Conservation (phyloP, 2,329 filamentous ascomycete species). For the Emmonsia crescens region DNA sequence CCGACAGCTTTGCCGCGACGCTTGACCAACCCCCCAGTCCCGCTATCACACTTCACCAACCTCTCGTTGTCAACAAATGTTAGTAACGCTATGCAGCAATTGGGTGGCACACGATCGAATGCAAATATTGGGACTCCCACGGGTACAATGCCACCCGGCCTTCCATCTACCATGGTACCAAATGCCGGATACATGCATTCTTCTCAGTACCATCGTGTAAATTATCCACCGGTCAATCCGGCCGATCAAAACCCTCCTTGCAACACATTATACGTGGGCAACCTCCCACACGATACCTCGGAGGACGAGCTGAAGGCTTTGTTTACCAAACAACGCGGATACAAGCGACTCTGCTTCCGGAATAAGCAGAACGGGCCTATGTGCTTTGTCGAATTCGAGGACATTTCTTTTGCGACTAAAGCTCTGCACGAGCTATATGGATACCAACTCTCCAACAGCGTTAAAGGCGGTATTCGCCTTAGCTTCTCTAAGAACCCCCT, state of each 20-base stretch:
- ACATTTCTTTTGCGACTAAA: constrained; percentile 83
- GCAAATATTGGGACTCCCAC: constrained; percentile 42
- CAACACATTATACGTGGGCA: constrained; percentile 97
- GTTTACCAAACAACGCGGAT: constrained; percentile 87
- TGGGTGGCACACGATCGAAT: constrained; percentile 39
- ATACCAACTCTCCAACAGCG: constrained; percentile 73
- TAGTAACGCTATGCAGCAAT: constrained; percentile 44
- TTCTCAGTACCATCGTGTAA: constrained; percentile 50
- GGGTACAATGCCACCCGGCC: constrained; percentile 48
- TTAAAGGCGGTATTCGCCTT: constrained; percentile 87
- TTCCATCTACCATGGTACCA: constrained; percentile 24
- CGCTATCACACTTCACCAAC: constrained; percentile 55
- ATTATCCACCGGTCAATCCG: constrained; percentile 79
- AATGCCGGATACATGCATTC: constrained; percentile 47
- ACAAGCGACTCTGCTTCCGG: constrained; percentile 88
- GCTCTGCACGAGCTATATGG: constrained; percentile 85
- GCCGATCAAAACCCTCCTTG: constrained; percentile 95
- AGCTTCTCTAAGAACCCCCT: constrained; percentile 97
- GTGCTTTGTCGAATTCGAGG: constrained; percentile 98
- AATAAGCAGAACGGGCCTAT: constrained; percentile 94
- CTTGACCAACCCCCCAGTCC: constrained; percentile 61
- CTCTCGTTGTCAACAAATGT: constrained; percentile 63
- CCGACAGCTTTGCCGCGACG: constrained; percentile 43
- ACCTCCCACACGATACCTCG: constrained; percentile 80
- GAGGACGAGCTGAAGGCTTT: constrained; percentile 92